Conservation (phyloP, 768 basidiomycete species). For the Panaeolus papilionaceus region DNA sequence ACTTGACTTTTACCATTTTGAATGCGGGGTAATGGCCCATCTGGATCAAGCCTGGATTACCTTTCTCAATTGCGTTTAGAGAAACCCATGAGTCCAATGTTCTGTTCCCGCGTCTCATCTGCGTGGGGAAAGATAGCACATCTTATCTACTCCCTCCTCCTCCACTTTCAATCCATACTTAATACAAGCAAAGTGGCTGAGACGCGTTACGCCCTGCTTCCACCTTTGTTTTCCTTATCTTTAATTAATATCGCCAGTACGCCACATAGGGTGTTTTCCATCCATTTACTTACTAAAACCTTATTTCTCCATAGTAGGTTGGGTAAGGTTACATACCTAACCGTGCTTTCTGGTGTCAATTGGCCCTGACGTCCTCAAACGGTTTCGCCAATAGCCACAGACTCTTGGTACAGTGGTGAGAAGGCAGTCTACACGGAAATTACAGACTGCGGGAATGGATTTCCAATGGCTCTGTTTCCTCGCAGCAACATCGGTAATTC, state of each 20-base stretch:
- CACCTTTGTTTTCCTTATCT: neutral
- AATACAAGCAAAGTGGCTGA: too few relatives aligned
- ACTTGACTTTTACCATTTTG: slow-evolving; percentile 10
- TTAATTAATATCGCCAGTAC: neutral
- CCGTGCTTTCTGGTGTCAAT: neutral
- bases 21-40: slow-evolving; percentile 9
- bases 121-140: slow-evolving; percentile 5
- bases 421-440: neutral
- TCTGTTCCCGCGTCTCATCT: slow-evolving; percentile 5
- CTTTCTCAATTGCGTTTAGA: neutral
- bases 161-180: neutral
- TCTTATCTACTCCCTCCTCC: slow-evolving; percentile 5
- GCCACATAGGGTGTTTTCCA: neutral
- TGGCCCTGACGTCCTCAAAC: slow-evolving; percentile 4
- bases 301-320: neutral
- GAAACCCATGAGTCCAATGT: slow-evolving; percentile 3
- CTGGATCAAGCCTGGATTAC: slow-evolving; percentile 7
- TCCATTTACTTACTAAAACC: slow-evolving; percentile 6
- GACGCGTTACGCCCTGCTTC: neutral
- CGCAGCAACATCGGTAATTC: neutral
- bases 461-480: neutral
- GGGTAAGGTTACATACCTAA: neutral
- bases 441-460: neutral
- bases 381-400: neutral
- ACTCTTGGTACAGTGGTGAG: neutral